phyloP scores from a whole-genome alignment of 2,329 filamentous ascomycete species.

The Neodidymelliopsis sp. region DNA sequence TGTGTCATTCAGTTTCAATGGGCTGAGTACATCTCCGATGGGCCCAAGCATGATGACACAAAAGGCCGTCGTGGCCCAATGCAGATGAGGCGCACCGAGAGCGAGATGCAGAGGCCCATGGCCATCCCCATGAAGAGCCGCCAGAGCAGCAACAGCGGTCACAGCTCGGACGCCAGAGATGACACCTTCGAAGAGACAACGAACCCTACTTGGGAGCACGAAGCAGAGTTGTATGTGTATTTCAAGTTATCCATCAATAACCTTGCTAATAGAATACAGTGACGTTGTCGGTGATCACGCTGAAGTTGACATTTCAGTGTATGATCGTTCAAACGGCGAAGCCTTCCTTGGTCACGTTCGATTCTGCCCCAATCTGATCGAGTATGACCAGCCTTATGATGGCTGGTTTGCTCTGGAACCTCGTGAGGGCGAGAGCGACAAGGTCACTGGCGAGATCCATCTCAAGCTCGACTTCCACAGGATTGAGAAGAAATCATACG shows the following conservation, averaged over 20 bases:
- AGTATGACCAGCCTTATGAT: slow-evolving; percentile 74
- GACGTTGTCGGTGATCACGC: slow-evolving; percentile 93
- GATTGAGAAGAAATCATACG: slow-evolving; percentile 84
- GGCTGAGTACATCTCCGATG: slow-evolving; percentile 93
- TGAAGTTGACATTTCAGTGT: slow-evolving; percentile 90
- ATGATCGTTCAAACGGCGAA: slow-evolving; percentile 84
- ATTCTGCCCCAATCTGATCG: slow-evolving; percentile 73
- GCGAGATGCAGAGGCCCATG: slow-evolving; percentile 84
- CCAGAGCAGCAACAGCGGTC: slow-evolving; percentile 95
- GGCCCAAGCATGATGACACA: slow-evolving; percentile 68
- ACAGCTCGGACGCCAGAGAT: slow-evolving; percentile 63
- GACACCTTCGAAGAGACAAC: slow-evolving; percentile 71
- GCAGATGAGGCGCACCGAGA: slow-evolving; percentile 71
- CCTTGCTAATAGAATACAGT: slow-evolving; percentile 58
- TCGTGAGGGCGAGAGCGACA: slow-evolving; percentile 79
- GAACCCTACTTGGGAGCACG: slow-evolving; percentile 93
- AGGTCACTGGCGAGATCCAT: slow-evolving; percentile 84
- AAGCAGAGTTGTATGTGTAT: slow-evolving; percentile 86
- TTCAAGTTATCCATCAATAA: background rate
- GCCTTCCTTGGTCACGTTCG: slow-evolving; percentile 92
- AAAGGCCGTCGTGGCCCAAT: slow-evolving; percentile 54
- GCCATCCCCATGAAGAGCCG: slow-evolving; percentile 96
- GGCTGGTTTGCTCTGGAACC: slow-evolving; percentile 87
- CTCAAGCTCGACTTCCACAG: slow-evolving; percentile 86
- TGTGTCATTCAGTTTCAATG: slow-evolving; percentile 96